These are phyloP conservation scores for Colletotrichum sp. DNA, from an alignment of 2,329 filamentous ascomycete genomes.

Conservation along the genomic window DNA sequence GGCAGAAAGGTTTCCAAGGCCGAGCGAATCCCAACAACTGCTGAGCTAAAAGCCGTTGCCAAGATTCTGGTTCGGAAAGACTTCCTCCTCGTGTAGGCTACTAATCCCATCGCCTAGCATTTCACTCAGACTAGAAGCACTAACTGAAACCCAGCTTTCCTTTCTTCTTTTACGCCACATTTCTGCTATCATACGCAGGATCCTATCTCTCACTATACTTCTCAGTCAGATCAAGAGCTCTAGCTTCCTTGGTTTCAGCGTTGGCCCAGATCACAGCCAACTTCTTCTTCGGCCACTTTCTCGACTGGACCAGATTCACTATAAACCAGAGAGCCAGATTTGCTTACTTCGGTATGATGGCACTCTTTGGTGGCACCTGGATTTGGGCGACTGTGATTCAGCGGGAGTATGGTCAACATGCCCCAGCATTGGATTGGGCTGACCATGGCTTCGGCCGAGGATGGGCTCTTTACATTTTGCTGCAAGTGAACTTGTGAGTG, in stretches of 20 bases:
- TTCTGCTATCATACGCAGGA: slow-evolving; percentile 24
- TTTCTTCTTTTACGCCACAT: slow-evolving; percentile 12
- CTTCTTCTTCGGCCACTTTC: slow-evolving; percentile 25
- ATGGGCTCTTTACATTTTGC: slow-evolving; percentile 27
- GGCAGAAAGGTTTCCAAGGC: not conserved
- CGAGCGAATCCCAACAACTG: not conserved
- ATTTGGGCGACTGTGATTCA: slow-evolving; percentile 27
- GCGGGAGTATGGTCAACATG: slow-evolving; percentile 15
- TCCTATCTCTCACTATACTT: slow-evolving; percentile 25
- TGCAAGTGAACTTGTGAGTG: slow-evolving; percentile 16
- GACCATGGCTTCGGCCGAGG: slow-evolving; percentile 25
- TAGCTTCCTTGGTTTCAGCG: slow-evolving; percentile 24
- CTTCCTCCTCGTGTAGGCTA: slow-evolving; percentile 14
- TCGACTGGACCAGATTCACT: slow-evolving; percentile 23
- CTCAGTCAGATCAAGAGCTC: slow-evolving; percentile 21
- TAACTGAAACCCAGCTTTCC: not conserved
- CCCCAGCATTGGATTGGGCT: slow-evolving; percentile 22
- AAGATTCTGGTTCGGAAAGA: slow-evolving; percentile 10
- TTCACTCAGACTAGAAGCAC: rapidly evolving
- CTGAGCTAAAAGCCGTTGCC: not conserved
- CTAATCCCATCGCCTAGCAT: rapidly evolving
- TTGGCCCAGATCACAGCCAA: slow-evolving; percentile 24
- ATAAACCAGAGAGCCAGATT: slow-evolving; percentile 21
- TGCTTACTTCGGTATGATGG: slow-evolving; percentile 24
- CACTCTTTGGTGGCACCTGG: slow-evolving; percentile 24